Evolutionary conservation across 2,329 filamentous ascomycete genomes (phyloP).

Genomic region (Trichoderma asperellum): DNA sequence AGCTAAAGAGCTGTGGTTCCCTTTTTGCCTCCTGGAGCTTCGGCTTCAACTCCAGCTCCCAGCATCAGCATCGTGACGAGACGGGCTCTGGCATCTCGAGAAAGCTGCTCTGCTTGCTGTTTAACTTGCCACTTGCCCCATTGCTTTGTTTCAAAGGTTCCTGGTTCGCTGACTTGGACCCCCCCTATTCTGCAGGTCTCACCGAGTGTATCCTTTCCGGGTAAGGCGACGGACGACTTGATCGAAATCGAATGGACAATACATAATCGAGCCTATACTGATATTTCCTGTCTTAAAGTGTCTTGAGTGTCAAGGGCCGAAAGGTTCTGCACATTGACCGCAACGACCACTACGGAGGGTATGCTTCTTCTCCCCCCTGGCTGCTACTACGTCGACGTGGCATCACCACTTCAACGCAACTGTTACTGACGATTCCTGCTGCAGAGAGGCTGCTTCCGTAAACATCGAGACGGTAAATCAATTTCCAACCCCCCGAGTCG

Average conservation of each 20-base stretch:
- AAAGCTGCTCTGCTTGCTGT: background rate
- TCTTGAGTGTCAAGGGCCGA: conserved; percentile 97
- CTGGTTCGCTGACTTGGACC: conserved; percentile 2
- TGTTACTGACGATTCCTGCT: conserved; percentile 36
- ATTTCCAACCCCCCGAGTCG: conserved; percentile 34
- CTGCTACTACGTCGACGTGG: background rate
- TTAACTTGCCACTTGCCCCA: background rate
- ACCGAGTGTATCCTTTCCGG: conserved; percentile 99
- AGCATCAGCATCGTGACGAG: background rate
- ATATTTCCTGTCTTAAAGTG: conserved; percentile 50
- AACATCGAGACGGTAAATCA: conserved; percentile 91
- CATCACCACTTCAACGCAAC: background rate
- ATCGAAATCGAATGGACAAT: background rate
- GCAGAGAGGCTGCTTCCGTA: conserved; percentile 85
- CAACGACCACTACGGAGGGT: conserved; percentile 99
- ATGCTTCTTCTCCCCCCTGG: conserved; percentile 45
- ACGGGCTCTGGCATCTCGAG: conserved; percentile 7
- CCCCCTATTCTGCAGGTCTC: conserved; percentile 64
- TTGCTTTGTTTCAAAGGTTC: background rate
- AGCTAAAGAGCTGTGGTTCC: background rate
- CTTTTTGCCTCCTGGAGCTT: background rate
- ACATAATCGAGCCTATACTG: conserved; percentile 39
- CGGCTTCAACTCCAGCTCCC: background rate
- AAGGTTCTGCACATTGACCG: conserved; percentile 99
- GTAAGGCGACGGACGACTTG: conserved; percentile 54